Evolutionary conservation across 2,329 filamentous ascomycete species (phyloP).

Genomic region (Cercospora brassicicola): DNA sequence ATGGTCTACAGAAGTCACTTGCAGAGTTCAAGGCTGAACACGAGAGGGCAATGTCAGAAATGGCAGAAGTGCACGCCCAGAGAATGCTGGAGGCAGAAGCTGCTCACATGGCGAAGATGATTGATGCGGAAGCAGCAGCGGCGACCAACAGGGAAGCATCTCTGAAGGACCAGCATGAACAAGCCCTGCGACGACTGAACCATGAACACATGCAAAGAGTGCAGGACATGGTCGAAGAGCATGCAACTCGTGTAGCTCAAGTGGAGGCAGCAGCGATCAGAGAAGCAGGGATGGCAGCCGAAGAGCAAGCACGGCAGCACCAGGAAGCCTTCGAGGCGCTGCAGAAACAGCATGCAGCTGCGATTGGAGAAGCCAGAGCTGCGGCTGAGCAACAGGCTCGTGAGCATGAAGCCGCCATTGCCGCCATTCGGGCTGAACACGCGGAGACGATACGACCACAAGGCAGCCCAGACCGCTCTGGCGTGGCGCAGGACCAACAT

Average conservation of each 20-base stretch:
- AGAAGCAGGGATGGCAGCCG: conserved; percentile 18
- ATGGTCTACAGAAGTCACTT: conserved; percentile 13
- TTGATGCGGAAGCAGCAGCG: conserved; percentile 12
- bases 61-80: conserved; percentile 13
- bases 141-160: conserved; percentile 5
- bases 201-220: conserved; percentile 23
- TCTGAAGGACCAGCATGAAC: conserved; percentile 19
- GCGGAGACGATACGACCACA: conserved; percentile 10
- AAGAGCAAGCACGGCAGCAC: conserved; percentile 21
- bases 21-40: conserved; percentile 18
- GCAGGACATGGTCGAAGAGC: conserved; percentile 19
- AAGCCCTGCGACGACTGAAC: conserved; percentile 12
- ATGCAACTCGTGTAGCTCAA: conserved; percentile 21
- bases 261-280: conserved; percentile 24
- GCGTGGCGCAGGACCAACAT: conserved; percentile 20
- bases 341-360: conserved; percentile 16
- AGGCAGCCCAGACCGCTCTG: conserved; percentile 1
- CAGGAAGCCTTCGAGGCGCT: conserved; percentile 18
- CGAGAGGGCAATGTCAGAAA: conserved; percentile 11
- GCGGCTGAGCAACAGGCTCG: conserved; percentile 19
- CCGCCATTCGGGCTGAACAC: conserved; percentile 16
- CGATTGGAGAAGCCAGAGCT: conserved; percentile 19
- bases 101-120: conserved; percentile 12
- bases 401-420: conserved; percentile 17
- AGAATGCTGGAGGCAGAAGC: conserved; percentile 13